phyloP scores from a whole-genome alignment of 805 yeast genomes.

The Nakazawaea molendinolei region DNA sequence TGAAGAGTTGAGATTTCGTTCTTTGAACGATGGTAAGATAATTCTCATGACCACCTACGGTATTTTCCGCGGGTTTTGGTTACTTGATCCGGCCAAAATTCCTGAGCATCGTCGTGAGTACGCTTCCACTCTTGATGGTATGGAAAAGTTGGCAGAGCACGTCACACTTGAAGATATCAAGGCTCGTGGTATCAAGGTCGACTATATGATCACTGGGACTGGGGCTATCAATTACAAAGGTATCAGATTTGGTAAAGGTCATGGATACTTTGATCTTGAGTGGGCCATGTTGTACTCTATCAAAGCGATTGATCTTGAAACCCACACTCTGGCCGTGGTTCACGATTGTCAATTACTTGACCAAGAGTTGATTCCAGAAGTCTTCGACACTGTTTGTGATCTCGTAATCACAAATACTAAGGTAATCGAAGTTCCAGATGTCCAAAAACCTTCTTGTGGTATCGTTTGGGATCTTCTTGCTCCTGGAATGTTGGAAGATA shows the following conservation, averaged over 20 bases:
- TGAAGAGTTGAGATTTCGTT: slow-evolving; percentile 20
- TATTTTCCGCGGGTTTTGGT: slow-evolving; percentile 23
- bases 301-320: slow-evolving; percentile 16
- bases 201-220: slow-evolving; percentile 25
- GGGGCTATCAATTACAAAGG: slow-evolving; percentile 26
- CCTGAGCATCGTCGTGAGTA: slow-evolving; percentile 16
- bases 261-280: slow-evolving; percentile 25
- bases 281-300: slow-evolving; percentile 26
- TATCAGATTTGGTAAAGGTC: slow-evolving; percentile 26
- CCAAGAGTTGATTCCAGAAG: slow-evolving; percentile 21
- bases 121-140: slow-evolving; percentile 25
- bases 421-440: slow-evolving; percentile 13
- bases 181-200: slow-evolving; percentile 14
- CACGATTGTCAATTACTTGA: slow-evolving; percentile 25
- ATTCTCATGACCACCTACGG: slow-evolving; percentile 25
- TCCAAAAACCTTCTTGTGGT: slow-evolving; percentile 21
- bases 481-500: slow-evolving; percentile 21
- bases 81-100: slow-evolving; percentile 20
- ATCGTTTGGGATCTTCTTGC: slow-evolving; percentile 22
- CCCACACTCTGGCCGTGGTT: slow-evolving; percentile 23
- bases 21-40: slow-evolving; percentile 19
- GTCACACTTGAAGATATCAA: slow-evolving; percentile 16
- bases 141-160: slow-evolving; percentile 21
- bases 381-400: slow-evolving; percentile 26
- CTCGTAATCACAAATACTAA: slow-evolving; percentile 21